Evolutionary conservation across 1,284 basidiomycete species (phyloP), one percentile per base, ranked within the genome.

Genomic region (Tetrapyrgos nigripes): DNA sequence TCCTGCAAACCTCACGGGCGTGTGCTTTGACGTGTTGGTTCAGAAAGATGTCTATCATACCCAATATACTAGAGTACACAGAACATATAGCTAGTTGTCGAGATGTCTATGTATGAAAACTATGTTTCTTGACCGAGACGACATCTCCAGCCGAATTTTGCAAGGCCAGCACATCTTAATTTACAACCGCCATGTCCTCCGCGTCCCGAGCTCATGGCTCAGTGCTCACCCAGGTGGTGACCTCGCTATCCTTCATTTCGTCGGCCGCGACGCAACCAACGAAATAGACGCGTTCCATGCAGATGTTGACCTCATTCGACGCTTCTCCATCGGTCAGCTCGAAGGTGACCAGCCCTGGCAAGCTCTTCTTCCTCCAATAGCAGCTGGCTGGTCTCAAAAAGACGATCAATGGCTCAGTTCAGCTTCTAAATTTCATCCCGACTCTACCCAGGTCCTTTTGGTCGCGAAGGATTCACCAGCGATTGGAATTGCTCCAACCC

Each of bases 211-310:
- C 13, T 78, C 83, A 17, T 98, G 97, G 97, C 87, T 97, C 23
- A 74, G 83, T 3, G 79, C 83, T 3, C 97, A 99, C 72, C 97
- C 97, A 0, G 97, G 97, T 45, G 96, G 97, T 55, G 77, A 87
- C 14, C 88, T 98, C 49, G 86, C 96, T 19, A 88, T 99, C 61
- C 87, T 97, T 27, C 97, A 99, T 77, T 98, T 97, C 70, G 89
- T 98, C 29, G 97, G 97, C 3, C 86, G 97, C 52, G 96, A 99
- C 72, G 97, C 96, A 0, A 87, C 91, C 3, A 93, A 97, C 78
- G 97, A 99, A 74, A 92, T 98, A 48, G 87, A 94, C 63, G 97
- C 94, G 11, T 98, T 95, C 76, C 97, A 99, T 73, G 81, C 83
- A 1, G 83, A 87, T 29, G 77, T 87, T 54, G 76, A 78, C 24